Evolutionary conservation across 2,329 filamentous ascomycete genomes (phyloP).

Genomic region (Emergomyces africanus): DNA sequence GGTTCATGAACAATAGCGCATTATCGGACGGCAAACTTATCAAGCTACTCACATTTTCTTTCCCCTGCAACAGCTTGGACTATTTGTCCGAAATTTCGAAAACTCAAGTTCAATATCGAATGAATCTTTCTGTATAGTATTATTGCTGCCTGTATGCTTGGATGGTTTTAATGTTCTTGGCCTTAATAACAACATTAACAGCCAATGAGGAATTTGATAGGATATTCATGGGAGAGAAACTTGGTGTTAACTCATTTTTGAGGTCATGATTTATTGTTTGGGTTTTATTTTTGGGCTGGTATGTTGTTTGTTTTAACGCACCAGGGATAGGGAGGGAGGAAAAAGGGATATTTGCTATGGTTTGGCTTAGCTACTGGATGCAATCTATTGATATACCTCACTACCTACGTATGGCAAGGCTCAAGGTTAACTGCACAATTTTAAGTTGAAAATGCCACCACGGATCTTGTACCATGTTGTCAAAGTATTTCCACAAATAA

Average conservation of each 20-base stretch:
- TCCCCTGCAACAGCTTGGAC: background rate
- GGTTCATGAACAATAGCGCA: conserved; percentile 1
- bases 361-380: background rate
- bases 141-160: background rate
- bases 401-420: background rate
- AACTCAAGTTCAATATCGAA: background rate
- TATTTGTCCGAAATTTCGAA: background rate
- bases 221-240: background rate
- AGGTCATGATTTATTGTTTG: background rate
- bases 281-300: background rate
- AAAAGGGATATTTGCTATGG: background rate
- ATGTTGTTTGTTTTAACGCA: background rate
- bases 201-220: background rate
- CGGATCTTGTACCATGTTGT: background rate
- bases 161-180: background rate
- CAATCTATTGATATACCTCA: background rate
- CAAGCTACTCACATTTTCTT: background rate
- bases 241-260: background rate
- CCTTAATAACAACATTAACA: background rate
- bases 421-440: background rate
- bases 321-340: background rate
- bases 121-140: background rate
- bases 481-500: background rate
- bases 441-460: background rate
- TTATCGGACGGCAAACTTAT: conserved; percentile 1